A percentile compares a stretch with the other conserved stretches of the same genome.
These are phyloP conservation scores for Trametes meyenii DNA, from an alignment of 768 basidiomycete genomes.

Conservation along the genomic window DNA sequence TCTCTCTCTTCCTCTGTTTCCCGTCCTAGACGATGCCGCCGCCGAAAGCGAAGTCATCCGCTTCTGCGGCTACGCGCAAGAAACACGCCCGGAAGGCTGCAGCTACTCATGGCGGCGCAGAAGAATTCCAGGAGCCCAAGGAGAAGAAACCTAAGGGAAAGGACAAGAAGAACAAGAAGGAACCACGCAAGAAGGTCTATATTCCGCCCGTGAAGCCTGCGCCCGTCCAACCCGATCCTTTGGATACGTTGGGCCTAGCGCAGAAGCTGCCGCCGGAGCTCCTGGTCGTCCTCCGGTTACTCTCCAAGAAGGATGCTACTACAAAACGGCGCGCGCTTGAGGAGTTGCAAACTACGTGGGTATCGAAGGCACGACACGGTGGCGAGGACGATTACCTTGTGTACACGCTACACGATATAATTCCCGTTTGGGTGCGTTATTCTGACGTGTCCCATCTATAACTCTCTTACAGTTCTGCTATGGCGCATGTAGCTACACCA, in stretches of 20 bases:
- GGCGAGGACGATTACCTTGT: conserved; percentile 44
- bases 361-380: conserved; percentile 52
- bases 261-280: conserved; percentile 78
- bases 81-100: conserved; percentile 84
- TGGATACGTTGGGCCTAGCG: conserved; percentile 82
- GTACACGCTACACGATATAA: conserved; percentile 53
- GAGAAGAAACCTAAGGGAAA: conserved; percentile 51
- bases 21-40: background rate
- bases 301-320: conserved; percentile 88
- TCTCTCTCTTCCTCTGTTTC: background rate
- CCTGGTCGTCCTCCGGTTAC: conserved; percentile 74
- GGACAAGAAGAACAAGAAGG: conserved; percentile 57
- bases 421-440: conserved; percentile 89
- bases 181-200: conserved; percentile 83
- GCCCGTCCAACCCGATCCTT: conserved; percentile 77
- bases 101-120: conserved; percentile 37
- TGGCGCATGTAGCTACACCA: conserved; percentile 71
- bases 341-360: conserved; percentile 72
- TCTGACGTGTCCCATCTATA: background rate
- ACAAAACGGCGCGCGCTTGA: conserved; percentile 87
- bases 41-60: conserved; percentile 70
- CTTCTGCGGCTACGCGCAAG: conserved; percentile 85
- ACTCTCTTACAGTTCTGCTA: background rate
- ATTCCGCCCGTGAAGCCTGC: conserved; percentile 83
- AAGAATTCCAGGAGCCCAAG: conserved; percentile 33